These are phyloP conservation scores for Nicotiana knightiana DNA, from an alignment of 257 asterid species.

Conservation along the genomic window DNA sequence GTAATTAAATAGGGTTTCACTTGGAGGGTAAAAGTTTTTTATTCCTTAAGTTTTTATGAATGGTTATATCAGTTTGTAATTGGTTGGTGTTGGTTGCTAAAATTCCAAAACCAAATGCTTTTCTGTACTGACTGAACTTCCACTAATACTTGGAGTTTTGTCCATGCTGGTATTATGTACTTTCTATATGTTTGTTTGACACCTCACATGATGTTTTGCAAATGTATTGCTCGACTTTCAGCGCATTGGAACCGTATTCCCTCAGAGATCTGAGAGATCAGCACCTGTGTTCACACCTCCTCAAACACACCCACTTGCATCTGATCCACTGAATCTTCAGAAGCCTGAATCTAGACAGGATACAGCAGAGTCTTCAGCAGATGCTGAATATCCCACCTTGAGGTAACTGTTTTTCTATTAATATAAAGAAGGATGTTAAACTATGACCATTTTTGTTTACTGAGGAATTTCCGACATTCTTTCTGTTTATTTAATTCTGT, in stretches of 20 bases:
- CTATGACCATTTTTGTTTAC: background rate
- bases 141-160: background rate
- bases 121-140: background rate
- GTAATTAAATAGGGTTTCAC: background rate
- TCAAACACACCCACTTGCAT: background rate
- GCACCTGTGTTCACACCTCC: slow-evolving; percentile 7
- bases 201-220: background rate
- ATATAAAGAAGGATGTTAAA: background rate
- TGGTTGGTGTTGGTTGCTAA: background rate
- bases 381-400: slow-evolving; percentile 90
- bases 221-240: background rate
- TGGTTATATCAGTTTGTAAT: background rate
- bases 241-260: slow-evolving; percentile 19
- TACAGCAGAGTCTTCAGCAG: slow-evolving; percentile 82
- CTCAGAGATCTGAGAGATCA: slow-evolving; percentile 11
- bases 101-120: slow-evolving; percentile 7
- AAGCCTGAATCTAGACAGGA: slow-evolving; percentile 55
- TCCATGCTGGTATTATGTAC: background rate
- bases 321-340: slow-evolving; percentile 37
- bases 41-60: background rate
- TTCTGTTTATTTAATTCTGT: background rate
- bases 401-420: slow-evolving; percentile 38
- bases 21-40: background rate
- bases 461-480: background rate
- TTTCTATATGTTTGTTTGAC: background rate